These are phyloP conservation scores for Penicillium sp. DNA, from an alignment of 2,329 filamentous ascomycete species.

Conservation along the genomic window DNA sequence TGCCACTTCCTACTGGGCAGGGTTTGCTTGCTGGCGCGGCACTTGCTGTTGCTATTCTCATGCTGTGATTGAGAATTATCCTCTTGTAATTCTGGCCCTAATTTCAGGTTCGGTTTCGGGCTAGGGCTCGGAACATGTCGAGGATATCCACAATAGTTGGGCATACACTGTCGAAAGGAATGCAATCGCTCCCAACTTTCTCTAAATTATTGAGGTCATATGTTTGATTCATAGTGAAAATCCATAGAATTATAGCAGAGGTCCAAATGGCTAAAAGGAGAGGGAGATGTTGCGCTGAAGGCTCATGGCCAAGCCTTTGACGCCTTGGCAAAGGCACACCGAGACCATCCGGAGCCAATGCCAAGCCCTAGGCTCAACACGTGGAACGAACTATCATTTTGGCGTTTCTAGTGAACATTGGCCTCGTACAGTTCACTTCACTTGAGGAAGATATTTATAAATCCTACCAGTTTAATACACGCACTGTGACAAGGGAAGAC, in stretches of 20 bases:
- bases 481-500: too few relatives aligned
- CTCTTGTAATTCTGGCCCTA: not conserved
- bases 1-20: not conserved
- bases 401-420: not conserved
- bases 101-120: not conserved
- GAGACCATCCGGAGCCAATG: not conserved
- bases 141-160: not conserved
- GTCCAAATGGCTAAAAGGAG: not conserved
- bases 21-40: not conserved
- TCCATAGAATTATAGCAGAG: too few relatives aligned
- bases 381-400: not conserved
- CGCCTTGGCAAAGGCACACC: not conserved
- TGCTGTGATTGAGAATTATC: not conserved
- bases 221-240: not conserved
- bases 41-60: conserved; percentile 7
- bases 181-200: not conserved
- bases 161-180: not conserved
- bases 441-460: too few relatives aligned
- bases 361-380: not conserved
- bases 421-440: too few relatives aligned
- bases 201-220: not conserved
- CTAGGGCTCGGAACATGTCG: too few relatives aligned
- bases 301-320: not conserved
- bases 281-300: not conserved
- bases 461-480: too few relatives aligned